These are phyloP conservation scores for Pseudonitzschia multiseries DNA, from an alignment of 108 stramenopile genomes.

Conservation along the genomic window DNA sequence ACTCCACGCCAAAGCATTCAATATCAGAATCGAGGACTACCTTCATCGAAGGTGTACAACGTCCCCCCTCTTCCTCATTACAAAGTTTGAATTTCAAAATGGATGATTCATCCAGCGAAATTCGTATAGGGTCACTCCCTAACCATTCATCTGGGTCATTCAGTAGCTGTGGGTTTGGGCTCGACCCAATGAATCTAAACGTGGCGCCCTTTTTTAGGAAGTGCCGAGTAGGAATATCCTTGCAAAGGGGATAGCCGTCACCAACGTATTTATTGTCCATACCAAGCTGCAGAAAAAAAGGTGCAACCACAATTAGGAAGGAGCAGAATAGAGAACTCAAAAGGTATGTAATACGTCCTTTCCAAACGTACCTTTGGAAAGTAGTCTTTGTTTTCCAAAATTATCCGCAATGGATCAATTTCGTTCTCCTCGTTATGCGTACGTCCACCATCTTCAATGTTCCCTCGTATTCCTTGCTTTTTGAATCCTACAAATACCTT, in stretches of 20 bases:
- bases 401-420: slow-evolving; percentile 29
- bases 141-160: slow-evolving; percentile 28
- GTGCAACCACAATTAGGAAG: slow-evolving; percentile 29
- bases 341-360: not conserved
- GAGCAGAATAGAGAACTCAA: not conserved
- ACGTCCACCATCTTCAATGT: slow-evolving; percentile 29
- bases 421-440: not conserved
- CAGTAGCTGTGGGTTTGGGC: slow-evolving; percentile 12
- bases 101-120: slow-evolving; percentile 23
- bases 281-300: slow-evolving; percentile 51
- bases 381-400: slow-evolving; percentile 43
- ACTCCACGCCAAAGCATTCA: slow-evolving; percentile 51
- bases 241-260: slow-evolving; percentile 54
- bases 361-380: slow-evolving; percentile 58
- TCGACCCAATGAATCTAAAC: slow-evolving; percentile 47
- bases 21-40: slow-evolving; percentile 46
- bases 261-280: slow-evolving; percentile 65
- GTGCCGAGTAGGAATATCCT: slow-evolving; percentile 44
- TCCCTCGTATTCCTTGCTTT: slow-evolving; percentile 22
- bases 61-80: slow-evolving; percentile 23
- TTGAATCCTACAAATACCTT: slow-evolving; percentile 53
- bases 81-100: slow-evolving; percentile 47
- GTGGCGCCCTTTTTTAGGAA: slow-evolving; percentile 58
- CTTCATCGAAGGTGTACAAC: slow-evolving; percentile 34
- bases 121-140: slow-evolving; percentile 9